Percentiles rank a stretch among this genome's conserved stretches.
These are phyloP conservation scores for Tuber melanosporum DNA, from an alignment of 495 filamentous ascomycete genomes.

Conservation along the genomic window DNA sequence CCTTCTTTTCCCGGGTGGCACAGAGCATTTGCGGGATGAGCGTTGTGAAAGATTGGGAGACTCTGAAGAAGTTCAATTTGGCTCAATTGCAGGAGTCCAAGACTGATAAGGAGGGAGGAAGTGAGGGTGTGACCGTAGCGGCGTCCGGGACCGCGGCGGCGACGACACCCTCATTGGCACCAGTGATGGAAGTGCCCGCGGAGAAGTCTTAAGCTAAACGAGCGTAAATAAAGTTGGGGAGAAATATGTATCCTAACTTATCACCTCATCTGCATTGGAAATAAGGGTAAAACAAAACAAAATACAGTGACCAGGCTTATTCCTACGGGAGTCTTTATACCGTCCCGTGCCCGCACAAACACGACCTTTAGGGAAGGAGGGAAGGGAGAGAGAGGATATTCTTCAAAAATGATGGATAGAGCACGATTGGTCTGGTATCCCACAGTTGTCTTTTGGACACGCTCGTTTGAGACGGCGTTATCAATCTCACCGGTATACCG, in stretches of 20 bases:
- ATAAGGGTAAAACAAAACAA: background rate
- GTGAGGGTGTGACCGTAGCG: background rate
- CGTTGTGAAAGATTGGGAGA: conserved; percentile 65
- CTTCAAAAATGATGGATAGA: too few relatives aligned
- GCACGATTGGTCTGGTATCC: background rate
- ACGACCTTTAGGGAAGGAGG: background rate
- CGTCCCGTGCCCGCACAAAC: background rate
- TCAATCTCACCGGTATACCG: background rate
- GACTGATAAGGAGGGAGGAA: background rate
- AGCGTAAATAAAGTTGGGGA: background rate
- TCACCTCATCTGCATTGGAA: conserved; percentile 1
- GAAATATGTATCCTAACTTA: conserved; percentile 12
- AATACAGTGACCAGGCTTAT: too few relatives aligned
- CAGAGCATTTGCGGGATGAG: conserved; percentile 75
- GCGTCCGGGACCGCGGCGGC: background rate
- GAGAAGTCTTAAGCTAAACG: background rate
- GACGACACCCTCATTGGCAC: background rate
- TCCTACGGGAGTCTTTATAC: conserved; percentile 4
- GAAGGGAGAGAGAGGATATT: background rate
- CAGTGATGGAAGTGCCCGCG: background rate
- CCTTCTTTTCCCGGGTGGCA: background rate
- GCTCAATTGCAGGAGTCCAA: conserved; percentile 52
- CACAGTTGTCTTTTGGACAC: background rate
- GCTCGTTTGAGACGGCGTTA: background rate
- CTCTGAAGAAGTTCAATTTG: conserved; percentile 65